Percentiles rank a stretch among this genome's conserved stretches.
Evolutionary conservation across 306 rosid species (phyloP).

Genomic region (Rubus idaeus): DNA sequence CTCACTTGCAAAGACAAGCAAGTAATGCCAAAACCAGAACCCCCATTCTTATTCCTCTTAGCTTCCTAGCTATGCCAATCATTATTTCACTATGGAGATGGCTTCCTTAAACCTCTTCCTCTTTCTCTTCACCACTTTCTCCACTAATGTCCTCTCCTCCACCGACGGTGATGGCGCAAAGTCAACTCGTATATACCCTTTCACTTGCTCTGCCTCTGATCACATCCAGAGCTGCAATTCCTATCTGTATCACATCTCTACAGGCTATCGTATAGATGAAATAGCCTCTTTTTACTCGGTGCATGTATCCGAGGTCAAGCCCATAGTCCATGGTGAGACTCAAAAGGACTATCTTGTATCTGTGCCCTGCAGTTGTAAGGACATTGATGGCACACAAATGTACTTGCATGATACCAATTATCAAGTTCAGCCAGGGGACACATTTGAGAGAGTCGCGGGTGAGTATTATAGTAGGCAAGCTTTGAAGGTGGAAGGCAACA

Average conservation of each 20-base stretch:
- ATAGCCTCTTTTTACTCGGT: constrained; percentile 9
- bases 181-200: not conserved
- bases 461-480: constrained; percentile 20
- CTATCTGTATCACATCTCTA: constrained; percentile 9
- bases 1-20: not conserved
- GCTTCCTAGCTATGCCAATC: not conserved
- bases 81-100: not conserved
- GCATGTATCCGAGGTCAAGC: not conserved
- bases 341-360: constrained; percentile 24
- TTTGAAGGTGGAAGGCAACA: not conserved
- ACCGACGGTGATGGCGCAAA: not conserved
- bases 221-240: constrained; percentile 14
- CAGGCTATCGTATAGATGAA: not conserved
- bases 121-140: not conserved
- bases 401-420: constrained; percentile 15
- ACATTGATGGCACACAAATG: not conserved
- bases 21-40: constrained; percentile 7
- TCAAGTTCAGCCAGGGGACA: not conserved
- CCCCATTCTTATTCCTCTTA: not conserved
- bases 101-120: not conserved
- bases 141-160: not conserved
- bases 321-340: not conserved
- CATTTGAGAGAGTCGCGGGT: not conserved
- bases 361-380: constrained; percentile 19
- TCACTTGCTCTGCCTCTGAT: constrained; percentile 11